phyloP scores from a whole-genome alignment of 1,139 yeast genomes.

The Wickerhamiella pararugosa region DNA sequence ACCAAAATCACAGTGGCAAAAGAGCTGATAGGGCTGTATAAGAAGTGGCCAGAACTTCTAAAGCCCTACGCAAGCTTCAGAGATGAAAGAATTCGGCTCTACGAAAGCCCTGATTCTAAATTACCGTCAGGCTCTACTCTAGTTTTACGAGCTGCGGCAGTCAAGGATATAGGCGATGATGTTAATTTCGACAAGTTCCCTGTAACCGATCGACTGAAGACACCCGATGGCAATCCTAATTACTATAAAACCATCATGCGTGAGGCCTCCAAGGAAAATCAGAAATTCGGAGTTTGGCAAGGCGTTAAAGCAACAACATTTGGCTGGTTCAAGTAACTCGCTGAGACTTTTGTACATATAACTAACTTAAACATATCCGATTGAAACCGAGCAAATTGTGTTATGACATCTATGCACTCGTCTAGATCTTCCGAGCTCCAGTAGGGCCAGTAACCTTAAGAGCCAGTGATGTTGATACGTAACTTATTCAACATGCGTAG shows the following conservation, averaged over 20 bases:
- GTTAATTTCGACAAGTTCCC: conserved; percentile 18
- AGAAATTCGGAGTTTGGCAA: conserved; percentile 39
- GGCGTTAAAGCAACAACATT: conserved; percentile 22
- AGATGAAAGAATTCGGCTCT: conserved; percentile 19
- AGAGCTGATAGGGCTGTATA: conserved; percentile 12
- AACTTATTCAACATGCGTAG: no score
- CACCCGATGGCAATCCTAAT: conserved; percentile 71
- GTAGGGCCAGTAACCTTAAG: no score
- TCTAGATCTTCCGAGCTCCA: no score
- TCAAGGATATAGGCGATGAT: conserved; percentile 17
- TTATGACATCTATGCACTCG: no score
- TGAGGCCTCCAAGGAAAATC: conserved; percentile 60
- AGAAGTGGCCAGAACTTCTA: conserved; percentile 18
- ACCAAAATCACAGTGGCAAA: conserved; percentile 15
- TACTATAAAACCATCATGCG: conserved; percentile 57
- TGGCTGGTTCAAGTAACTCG: conserved; percentile 22
- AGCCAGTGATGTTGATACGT: no score
- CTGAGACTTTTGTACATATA: no score
- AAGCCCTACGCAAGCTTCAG: conserved; percentile 24
- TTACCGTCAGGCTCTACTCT: conserved; percentile 15
- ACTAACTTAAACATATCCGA: no score
- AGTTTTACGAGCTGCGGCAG: conserved; percentile 19
- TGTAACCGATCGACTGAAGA: conserved; percentile 40
- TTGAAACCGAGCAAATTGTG: no score
- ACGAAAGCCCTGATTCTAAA: conserved; percentile 15